These are phyloP conservation scores for Diaporthe ilicicola DNA, from an alignment of 2,329 filamentous ascomycete genomes.

Conservation along the genomic window DNA sequence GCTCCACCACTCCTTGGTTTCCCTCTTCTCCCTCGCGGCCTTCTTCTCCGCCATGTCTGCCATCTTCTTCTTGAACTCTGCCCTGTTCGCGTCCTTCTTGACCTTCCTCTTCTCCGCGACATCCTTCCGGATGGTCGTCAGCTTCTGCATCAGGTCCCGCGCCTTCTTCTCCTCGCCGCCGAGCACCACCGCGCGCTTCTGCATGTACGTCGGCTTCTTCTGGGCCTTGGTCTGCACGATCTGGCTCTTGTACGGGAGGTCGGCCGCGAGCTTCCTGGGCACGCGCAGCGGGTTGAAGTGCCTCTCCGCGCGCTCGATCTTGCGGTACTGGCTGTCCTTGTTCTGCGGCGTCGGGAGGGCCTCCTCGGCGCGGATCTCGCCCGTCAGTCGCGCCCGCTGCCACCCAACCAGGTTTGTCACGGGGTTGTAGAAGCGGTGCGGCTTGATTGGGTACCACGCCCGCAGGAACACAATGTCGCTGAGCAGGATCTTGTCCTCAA, in stretches of 20 bases:
- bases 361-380: conserved; percentile 83
- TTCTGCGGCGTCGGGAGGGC: conserved; percentile 79
- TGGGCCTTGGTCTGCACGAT: conserved; percentile 84
- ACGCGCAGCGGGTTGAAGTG: conserved; percentile 83
- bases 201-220: conserved; percentile 85
- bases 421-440: conserved; percentile 95
- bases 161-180: conserved; percentile 89
- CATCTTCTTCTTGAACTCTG: conserved; percentile 83
- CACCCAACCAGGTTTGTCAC: conserved; percentile 94
- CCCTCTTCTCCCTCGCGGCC: conserved; percentile 84
- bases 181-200: conserved; percentile 92
- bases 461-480: conserved; percentile 95
- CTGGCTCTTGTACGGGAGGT: conserved; percentile 92
- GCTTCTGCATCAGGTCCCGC: conserved; percentile 88
- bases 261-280: conserved; percentile 80
- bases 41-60: conserved; percentile 86
- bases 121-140: conserved; percentile 89
- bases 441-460: conserved; percentile 96
- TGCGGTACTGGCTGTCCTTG: conserved; percentile 86
- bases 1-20: conserved; percentile 92
- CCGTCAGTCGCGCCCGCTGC: conserved; percentile 93
- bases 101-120: conserved; percentile 82
- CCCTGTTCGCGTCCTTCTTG: conserved; percentile 89
- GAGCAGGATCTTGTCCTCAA: conserved; percentile 98
- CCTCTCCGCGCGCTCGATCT: conserved; percentile 70